Percentiles rank a stretch among this genome's conserved stretches.
phyloP scores from a whole-genome alignment of 1,284 basidiomycete species.

The Mycosarcoma mackinlayi region DNA sequence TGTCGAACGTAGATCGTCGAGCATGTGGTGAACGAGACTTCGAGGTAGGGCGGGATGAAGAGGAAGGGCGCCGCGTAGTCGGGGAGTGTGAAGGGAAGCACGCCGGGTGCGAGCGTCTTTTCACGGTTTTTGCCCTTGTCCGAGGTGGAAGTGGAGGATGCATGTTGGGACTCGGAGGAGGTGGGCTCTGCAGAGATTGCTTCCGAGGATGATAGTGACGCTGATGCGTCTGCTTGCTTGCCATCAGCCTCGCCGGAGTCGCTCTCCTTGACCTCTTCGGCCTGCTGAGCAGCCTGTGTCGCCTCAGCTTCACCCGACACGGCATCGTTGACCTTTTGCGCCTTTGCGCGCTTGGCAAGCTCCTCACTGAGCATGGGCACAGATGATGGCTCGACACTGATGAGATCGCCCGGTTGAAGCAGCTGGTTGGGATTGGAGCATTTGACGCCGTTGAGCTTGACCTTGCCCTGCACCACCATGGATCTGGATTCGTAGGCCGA shows the following conservation, averaged over 20 bases:
- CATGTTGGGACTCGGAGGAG: background rate
- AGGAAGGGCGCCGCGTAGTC: slow-evolving; percentile 88
- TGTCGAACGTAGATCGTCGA: slow-evolving; percentile 93
- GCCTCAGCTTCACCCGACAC: slow-evolving; percentile 49
- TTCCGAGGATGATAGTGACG: slow-evolving; percentile 1
- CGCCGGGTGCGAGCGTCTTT: slow-evolving; percentile 55
- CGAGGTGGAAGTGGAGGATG: background rate
- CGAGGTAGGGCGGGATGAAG: slow-evolving; percentile 95
- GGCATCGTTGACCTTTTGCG: slow-evolving; percentile 33
- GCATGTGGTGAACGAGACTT: slow-evolving; percentile 89
- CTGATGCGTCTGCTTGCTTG: slow-evolving; percentile 11
- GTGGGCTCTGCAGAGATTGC: slow-evolving; percentile 11
- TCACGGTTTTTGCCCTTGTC: slow-evolving; percentile 31
- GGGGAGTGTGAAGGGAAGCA: slow-evolving; percentile 80
- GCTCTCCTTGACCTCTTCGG: slow-evolving; percentile 2
- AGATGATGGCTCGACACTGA: slow-evolving; percentile 83
- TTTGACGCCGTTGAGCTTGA: slow-evolving; percentile 86
- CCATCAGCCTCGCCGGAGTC: slow-evolving; percentile 4
- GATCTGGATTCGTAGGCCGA: slow-evolving; percentile 89
- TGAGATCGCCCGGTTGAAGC: slow-evolving; percentile 91
- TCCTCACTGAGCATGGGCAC: slow-evolving; percentile 75
- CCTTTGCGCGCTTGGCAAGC: slow-evolving; percentile 49
- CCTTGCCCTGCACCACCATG: slow-evolving; percentile 86
- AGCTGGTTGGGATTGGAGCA: slow-evolving; percentile 87
- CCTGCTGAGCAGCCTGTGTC: slow-evolving; percentile 23